These are phyloP conservation scores for Mycena alexandri DNA, from an alignment of 768 basidiomycete species.

Conservation along the genomic window DNA sequence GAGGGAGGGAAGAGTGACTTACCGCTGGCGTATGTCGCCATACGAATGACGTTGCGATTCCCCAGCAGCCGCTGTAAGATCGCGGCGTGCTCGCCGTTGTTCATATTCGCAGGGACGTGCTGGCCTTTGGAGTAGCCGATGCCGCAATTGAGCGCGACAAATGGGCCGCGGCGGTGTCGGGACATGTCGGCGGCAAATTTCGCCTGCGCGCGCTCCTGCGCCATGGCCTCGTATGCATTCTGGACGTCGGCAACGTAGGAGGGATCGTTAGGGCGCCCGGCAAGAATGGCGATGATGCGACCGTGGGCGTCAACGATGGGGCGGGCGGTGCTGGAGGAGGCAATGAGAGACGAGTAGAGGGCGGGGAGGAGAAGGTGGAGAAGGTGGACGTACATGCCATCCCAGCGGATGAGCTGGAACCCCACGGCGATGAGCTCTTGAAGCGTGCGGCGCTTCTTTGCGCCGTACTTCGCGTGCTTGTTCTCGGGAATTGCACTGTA, in stretches of 20 bases:
- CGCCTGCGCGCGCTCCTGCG: not conserved
- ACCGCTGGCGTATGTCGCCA: slow-evolving; percentile 37
- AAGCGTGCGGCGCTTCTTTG: slow-evolving; percentile 16
- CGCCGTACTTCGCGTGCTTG: not conserved
- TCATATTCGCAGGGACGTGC: not conserved
- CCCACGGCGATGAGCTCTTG: not conserved
- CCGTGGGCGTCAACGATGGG: slow-evolving; percentile 18
- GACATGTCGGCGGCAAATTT: not conserved
- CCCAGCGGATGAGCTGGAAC: slow-evolving; percentile 4
- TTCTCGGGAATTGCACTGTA: not conserved
- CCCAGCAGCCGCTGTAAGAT: slow-evolving; percentile 14
- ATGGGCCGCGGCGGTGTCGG: slow-evolving; percentile 19
- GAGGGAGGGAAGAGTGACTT: not conserved
- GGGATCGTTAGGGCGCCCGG: slow-evolving; percentile 11
- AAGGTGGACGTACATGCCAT: slow-evolving; percentile 11
- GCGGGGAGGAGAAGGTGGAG: not conserved
- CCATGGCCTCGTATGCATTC: no score
- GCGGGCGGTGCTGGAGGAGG: slow-evolving; percentile 3
- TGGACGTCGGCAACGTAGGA: no score
- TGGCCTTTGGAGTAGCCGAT: slow-evolving; percentile 12
- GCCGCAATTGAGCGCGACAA: slow-evolving; percentile 14
- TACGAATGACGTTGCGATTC: slow-evolving; percentile 5
- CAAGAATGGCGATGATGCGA: slow-evolving; percentile 23
- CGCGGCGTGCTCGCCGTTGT: not conserved
- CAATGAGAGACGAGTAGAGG: no score